Percentiles rank a stretch among this genome's conserved stretches.
These are phyloP conservation scores for Tetradesmus lagerheimii DNA, from an alignment of 139 green algal genomes.

Conservation along the genomic window DNA sequence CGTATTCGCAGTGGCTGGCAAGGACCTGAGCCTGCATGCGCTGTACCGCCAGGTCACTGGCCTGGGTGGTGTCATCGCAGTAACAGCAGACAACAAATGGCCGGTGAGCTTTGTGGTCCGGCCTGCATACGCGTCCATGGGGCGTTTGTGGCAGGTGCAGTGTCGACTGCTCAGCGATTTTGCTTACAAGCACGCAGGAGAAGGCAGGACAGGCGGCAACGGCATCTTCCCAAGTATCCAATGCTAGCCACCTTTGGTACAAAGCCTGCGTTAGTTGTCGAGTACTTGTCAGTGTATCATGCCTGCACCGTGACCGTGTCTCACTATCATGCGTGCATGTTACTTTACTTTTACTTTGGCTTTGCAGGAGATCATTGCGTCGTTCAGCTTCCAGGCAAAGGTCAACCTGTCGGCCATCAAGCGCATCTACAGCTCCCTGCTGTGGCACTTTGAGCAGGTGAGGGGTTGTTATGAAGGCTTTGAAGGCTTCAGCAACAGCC, in stretches of 20 bases:
- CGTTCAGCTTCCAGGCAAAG: conserved; percentile 32
- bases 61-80: conserved; percentile 23
- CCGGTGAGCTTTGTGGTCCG: background rate
- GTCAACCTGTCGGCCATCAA: conserved; percentile 30
- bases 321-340: too few relatives aligned
- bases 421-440: conserved; percentile 40
- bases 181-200: too few relatives aligned
- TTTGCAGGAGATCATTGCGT: conserved; percentile 27
- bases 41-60: conserved; percentile 14
- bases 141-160: background rate
- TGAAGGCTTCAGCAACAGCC: background rate
- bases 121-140: background rate
- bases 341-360: background rate
- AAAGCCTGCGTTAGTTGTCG: background rate
- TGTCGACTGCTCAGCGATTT: background rate
- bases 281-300: background rate
- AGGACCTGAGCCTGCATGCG: conserved; percentile 17
- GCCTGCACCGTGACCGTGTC: too few relatives aligned
- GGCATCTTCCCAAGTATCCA: too few relatives aligned
- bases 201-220: too few relatives aligned
- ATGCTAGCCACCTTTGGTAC: background rate
- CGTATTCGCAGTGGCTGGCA: conserved; percentile 12
- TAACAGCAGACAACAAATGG: conserved; percentile 41
- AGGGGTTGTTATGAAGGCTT: too few relatives aligned
- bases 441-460: conserved; percentile 48